Percentiles rank a stretch among this genome's conserved stretches.
Conservation (phyloP, 2,329 filamentous ascomycete genomes). For the Trichocomaceae sp. region DNA sequence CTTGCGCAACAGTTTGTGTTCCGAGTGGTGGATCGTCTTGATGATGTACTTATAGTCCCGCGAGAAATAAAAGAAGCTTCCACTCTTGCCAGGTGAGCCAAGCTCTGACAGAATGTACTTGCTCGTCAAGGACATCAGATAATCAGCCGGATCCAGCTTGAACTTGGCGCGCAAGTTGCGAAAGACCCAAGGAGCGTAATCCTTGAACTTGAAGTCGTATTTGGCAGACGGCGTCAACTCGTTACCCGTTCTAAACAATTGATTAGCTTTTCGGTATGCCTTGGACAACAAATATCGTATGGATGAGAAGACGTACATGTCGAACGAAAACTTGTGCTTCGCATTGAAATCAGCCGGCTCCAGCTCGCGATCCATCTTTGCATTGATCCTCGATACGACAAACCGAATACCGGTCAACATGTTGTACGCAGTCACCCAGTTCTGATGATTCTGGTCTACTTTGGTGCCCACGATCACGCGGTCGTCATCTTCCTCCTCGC, state of each 20-base stretch:
- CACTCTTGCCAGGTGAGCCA: conserved; percentile 94
- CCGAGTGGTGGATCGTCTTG: conserved; percentile 96
- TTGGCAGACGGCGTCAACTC: conserved; percentile 96
- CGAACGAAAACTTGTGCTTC: conserved; percentile 97
- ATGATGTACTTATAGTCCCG: conserved; percentile 99
- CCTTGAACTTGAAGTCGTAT: conserved; percentile 99
- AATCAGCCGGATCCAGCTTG: conserved; percentile 90
- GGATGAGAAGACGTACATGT: conserved; percentile 61
- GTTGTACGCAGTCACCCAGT: conserved; percentile 97
- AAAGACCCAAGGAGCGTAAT: conserved; percentile 99
- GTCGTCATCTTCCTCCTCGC: conserved; percentile 87
- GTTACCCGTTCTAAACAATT: conserved; percentile 68
- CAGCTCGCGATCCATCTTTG: conserved; percentile 85
- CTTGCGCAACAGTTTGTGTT: conserved; percentile 49
- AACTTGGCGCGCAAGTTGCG: conserved; percentile 83
- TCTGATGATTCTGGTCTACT: conserved; percentile 93
- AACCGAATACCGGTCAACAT: conserved; percentile 99
- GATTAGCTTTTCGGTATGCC: neutral
- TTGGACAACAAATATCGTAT: neutral
- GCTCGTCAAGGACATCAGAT: conserved; percentile 94
- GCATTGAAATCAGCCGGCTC: conserved; percentile 88
- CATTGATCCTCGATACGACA: conserved; percentile 90
- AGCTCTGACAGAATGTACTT: conserved; percentile 98
- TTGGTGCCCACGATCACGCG: conserved; percentile 89
- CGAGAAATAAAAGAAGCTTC: conserved; percentile 99